Percentiles rank a stretch among this genome's conserved stretches.
Evolutionary conservation across 2,329 filamentous ascomycete genomes (phyloP).

Genomic region (Metarhizium sp.): DNA sequence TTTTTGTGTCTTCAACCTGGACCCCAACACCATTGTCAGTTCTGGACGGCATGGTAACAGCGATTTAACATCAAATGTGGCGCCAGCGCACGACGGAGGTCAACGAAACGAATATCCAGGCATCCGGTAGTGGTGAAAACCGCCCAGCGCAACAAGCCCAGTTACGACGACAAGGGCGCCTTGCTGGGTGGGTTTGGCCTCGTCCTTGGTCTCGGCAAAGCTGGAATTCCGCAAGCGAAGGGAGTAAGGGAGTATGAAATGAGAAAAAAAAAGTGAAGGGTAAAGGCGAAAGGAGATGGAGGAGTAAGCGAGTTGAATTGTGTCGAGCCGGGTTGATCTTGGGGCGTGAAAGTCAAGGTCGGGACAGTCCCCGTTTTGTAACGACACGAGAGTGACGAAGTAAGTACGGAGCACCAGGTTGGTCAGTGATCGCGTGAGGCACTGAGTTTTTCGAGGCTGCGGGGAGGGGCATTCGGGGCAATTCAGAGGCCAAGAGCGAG

Average conservation of each 20-base stretch:
- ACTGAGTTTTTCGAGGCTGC: slow-evolving; percentile 4
- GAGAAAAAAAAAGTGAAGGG: neutral
- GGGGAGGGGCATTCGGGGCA: neutral
- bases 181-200: neutral
- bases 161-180: neutral
- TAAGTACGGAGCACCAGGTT: neutral
- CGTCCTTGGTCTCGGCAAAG: neutral
- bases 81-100: slow-evolving; percentile 10
- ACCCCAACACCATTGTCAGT: slow-evolving; percentile 58
- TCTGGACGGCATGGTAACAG: slow-evolving; percentile 32
- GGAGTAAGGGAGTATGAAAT: neutral
- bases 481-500: neutral
- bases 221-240: neutral
- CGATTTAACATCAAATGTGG: slow-evolving; percentile 2
- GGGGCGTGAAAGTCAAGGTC: neutral
- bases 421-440: slow-evolving; percentile 7
- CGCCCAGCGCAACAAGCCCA: neutral
- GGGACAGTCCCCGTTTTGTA: neutral
- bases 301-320: neutral
- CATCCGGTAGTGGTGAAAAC: slow-evolving; percentile 3
- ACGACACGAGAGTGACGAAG: neutral
- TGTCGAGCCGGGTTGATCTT: neutral
- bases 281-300: neutral
- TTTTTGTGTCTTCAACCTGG: slow-evolving; percentile 90
- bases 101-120: neutral